Conservation (phyloP, 2,329 filamentous ascomycete species). For the Botrytis pseudocinerea region DNA sequence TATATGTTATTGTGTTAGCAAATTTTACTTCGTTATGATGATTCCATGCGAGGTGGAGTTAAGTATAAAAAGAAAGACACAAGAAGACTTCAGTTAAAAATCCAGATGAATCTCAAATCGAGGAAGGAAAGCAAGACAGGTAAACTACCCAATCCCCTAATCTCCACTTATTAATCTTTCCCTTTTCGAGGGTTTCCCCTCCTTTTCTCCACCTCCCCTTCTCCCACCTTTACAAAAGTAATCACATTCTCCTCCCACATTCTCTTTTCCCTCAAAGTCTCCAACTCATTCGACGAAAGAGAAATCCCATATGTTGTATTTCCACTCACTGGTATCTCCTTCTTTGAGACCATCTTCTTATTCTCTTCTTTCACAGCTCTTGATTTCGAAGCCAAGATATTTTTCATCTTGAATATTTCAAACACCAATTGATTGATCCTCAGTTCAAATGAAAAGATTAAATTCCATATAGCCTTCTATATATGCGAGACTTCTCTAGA, state of each 20-base stretch:
- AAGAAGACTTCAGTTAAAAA: not conserved
- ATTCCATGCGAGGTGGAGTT: not conserved
- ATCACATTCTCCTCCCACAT: not conserved
- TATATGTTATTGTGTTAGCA: slow-evolving; percentile 19
- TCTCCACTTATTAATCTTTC: not conserved
- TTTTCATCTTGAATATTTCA: not conserved
- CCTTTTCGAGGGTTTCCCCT: not conserved
- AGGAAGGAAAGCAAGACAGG: not conserved
- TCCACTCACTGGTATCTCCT: not conserved
- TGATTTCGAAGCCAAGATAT: not conserved
- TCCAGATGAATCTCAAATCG: not conserved
- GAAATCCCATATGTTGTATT: not conserved
- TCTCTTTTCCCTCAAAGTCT: not conserved
- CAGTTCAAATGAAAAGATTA: not conserved
- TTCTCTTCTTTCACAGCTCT: not conserved
- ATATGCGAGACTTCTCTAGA: slow-evolving; percentile 11
- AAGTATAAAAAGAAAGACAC: not conserved
- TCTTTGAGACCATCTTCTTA: not conserved
- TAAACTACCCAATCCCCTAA: not conserved
- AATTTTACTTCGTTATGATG: not conserved
- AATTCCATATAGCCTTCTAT: not conserved
- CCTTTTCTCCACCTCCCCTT: too few relatives aligned
- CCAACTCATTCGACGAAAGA: not conserved
- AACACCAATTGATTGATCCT: not conserved
- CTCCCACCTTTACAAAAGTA: accelerated